Evolutionary conservation across 345 rosid genomes (phyloP), one percentile per base, ranked within the genome.

Genomic region (Noccaea bulbosa): DNA sequence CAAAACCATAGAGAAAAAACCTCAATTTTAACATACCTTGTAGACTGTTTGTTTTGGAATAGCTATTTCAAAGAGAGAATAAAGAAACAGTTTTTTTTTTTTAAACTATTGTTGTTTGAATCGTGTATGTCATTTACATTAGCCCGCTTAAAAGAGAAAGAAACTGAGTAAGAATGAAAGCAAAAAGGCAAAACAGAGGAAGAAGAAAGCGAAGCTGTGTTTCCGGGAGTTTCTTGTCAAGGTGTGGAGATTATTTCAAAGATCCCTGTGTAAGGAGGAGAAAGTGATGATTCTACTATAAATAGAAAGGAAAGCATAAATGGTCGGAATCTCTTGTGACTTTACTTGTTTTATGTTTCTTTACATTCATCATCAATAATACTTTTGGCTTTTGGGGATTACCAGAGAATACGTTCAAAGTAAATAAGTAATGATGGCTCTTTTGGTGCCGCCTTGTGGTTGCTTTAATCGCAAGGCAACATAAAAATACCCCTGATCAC

Each of bases 211-310:
- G 82, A 73, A 45, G 86, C 83, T 20, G 84, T 74, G 62, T 32
- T 87, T 10, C 65, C 51, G 0, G 75, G 67, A 52, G 54, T 12
- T 40, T 48, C 50, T 7, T 51, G 56, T 7, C 58, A n/a, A 0
- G 89, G 83, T n/a, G 77, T 61, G 2, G 89, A 87, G 68, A 40
- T 80, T 15, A 33, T 55, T 47, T 81, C 85, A 4, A 70, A 71
- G 3, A 70, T 49, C 22, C 76, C 79, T 10, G 32, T 37, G 33
- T 73, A 16, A 0, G 85, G 83, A 0, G 92, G 84, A 50, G 86
- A 56, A 6, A 73, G 70, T 12, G 81, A 38, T 12, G 72, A 73
- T 45, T 71, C 87, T 17, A 63, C 78, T 3, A 17, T 17, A 17
- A 17, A 17, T 1, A 1, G 1, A 41, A 44, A 30, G 53, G 14